phyloP scores from a whole-genome alignment of 2,329 filamentous ascomycete genomes.

The Talaromyces pinophilus region DNA sequence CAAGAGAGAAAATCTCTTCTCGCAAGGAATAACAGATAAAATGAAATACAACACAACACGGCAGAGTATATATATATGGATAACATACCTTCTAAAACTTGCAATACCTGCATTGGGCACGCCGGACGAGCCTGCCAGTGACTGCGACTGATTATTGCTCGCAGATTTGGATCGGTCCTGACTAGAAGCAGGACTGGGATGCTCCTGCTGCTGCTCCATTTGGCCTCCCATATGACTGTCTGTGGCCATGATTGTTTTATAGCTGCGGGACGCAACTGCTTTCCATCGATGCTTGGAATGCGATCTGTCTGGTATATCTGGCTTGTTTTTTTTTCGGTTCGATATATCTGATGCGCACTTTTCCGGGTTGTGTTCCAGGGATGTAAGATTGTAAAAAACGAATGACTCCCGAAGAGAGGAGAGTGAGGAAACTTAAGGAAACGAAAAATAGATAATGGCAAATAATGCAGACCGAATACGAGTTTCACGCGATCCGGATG shows the following conservation, averaged over 20 bases:
- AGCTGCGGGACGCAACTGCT: slow-evolving; percentile 8
- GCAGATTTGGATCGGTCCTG: slow-evolving; percentile 1
- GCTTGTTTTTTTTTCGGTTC: slow-evolving; percentile 1
- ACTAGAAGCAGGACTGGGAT: slow-evolving; percentile 17
- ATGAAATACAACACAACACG: not conserved
- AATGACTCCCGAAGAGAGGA: not conserved
- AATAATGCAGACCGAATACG: not conserved
- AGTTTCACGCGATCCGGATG: slow-evolving; percentile 10
- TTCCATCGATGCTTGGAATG: slow-evolving; percentile 16
- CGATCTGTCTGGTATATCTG: not conserved
- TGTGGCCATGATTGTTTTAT: slow-evolving; percentile 15
- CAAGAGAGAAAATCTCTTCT: slow-evolving; percentile 12
- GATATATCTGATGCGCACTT: slow-evolving; percentile 7
- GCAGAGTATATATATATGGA: slow-evolving; percentile 2
- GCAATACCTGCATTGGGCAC: slow-evolving; percentile 24
- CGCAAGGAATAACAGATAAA: not conserved
- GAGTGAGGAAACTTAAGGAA: not conserved
- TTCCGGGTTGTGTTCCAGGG: not conserved
- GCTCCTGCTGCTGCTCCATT: slow-evolving; percentile 9
- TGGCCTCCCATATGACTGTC: slow-evolving; percentile 8
- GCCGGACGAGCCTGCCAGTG: slow-evolving; percentile 12
- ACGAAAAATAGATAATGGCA: not conserved
- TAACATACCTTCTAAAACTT: slow-evolving; percentile 27
- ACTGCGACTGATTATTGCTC: slow-evolving; percentile 14
- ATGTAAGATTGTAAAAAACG: slow-evolving; percentile 1